phyloP scores from a whole-genome alignment of 768 basidiomycete species.

The Tricholoma sp. region DNA sequence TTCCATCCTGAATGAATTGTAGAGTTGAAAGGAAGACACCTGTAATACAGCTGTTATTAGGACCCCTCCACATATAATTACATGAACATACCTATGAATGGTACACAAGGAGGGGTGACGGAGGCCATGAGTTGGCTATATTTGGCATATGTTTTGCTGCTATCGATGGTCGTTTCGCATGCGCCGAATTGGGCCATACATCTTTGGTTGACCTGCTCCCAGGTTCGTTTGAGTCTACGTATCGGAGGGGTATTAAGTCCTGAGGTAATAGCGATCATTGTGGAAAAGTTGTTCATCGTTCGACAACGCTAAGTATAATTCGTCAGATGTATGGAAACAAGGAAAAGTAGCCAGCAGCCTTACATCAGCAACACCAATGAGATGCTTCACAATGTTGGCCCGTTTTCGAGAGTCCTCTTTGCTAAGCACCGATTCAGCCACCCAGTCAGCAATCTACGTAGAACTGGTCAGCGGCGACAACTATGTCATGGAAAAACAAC shows the following conservation, averaged over 20 bases:
- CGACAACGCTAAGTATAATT: conserved; percentile 68
- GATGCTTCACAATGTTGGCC: conserved; percentile 78
- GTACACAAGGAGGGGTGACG: conserved; percentile 90
- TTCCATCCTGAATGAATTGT: conserved; percentile 98
- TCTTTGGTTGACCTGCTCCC: conserved; percentile 81
- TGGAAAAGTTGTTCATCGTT: conserved; percentile 86
- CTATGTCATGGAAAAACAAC: conserved; percentile 14
- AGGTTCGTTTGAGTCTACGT: conserved; percentile 86
- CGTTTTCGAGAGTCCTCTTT: conserved; percentile 83
- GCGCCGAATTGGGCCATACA: conserved; percentile 67
- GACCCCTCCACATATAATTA: not conserved
- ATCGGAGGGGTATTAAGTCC: conserved; percentile 93
- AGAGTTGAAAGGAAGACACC: conserved; percentile 94
- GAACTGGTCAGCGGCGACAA: not conserved
- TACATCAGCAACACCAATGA: conserved; percentile 89
- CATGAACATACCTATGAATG: conserved; percentile 75
- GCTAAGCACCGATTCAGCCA: conserved; percentile 75
- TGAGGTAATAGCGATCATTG: conserved; percentile 94
- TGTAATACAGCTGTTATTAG: conserved; percentile 23
- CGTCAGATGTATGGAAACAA: not conserved
- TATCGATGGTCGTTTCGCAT: conserved; percentile 88
- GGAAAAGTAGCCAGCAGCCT: conserved; percentile 24
- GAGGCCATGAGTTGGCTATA: conserved; percentile 81
- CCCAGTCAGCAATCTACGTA: conserved; percentile 85
- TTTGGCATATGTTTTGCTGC: conserved; percentile 90